Base-by-base conservation (phyloP, 2,329 filamentous ascomycete species). In the Clonostachys sp. region DNA sequence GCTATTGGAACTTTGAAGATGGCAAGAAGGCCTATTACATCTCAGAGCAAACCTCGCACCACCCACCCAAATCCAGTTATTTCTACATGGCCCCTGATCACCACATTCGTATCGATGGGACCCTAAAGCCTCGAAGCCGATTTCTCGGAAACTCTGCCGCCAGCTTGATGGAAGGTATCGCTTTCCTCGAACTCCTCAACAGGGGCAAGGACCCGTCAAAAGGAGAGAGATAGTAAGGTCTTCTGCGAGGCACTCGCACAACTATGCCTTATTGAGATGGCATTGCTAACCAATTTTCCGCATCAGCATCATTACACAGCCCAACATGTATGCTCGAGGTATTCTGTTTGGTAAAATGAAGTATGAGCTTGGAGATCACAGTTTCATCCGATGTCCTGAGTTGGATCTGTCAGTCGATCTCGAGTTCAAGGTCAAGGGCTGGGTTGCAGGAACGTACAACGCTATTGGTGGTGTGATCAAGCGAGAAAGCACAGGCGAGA, bases 341-440 rank as follows among this genome's bases (percentile, higher is more conserved):
- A 97, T 99, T 50, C 75, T 99, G 9, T 96, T 99, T 60, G 94
- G 94, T 43, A 97, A 96, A 67, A 97, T 99, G 94, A 97, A 96
- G 68, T 99, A 97, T 67, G 94, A 99, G 72, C 82, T 99, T 8
- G 94, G 92, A 53, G 92, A 97, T 64, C 91, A 96, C 71, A 96
- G 91, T 64, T 89, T 91, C 58, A 89, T 99, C 17, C 81, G 86
- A 55, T 97, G 94, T 65, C 90, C 92, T 0, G 92, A 97, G 64
- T 80, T 90, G 16, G 86, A 91, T 49, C 76, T 99, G 16, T 80
- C 84, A 24, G 92, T 91, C 50, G 92, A 99, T 63, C 84, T 99
- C 51, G 94, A 99, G 55, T 99, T 99, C 79, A 97, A 97, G 73
- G 95, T 90, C 45, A 97, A 97, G 69, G 94, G 94, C 6, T 99